Conservation (phyloP, 2,329 filamentous ascomycete genomes). For the Massarina eburnea region DNA sequence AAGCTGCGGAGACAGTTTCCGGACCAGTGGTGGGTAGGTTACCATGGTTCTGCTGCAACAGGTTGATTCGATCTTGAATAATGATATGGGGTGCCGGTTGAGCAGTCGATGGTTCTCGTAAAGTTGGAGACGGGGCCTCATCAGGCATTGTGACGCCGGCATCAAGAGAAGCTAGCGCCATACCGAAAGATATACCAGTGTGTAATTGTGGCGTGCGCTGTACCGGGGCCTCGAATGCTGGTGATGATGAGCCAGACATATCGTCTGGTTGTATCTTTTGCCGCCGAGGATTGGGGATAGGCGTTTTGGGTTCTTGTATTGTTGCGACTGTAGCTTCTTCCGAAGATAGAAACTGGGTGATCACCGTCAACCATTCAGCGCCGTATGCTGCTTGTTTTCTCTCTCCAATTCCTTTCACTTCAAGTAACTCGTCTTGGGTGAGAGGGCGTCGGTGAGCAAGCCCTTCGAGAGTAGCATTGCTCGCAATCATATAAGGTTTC, state of each 20-base stretch:
- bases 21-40: not conserved
- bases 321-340: conserved; percentile 1
- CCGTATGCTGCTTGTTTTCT: conserved; percentile 25
- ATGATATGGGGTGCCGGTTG: not conserved
- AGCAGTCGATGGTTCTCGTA: not conserved
- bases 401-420: conserved; percentile 29
- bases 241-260: conserved; percentile 24
- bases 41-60: not conserved
- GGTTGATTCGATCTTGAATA: not conserved
- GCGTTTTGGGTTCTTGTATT: not conserved
- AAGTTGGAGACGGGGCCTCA: not conserved
- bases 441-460: conserved; percentile 28
- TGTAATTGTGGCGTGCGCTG: conserved; percentile 13
- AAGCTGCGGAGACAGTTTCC: not conserved
- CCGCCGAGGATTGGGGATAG: not conserved
- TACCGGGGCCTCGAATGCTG: conserved; percentile 23
- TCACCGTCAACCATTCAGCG: conserved; percentile 27
- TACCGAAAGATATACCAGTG: conserved; percentile 21
- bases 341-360: conserved; percentile 16
- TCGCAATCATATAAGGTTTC: conserved; percentile 17
- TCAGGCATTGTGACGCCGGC: not conserved
- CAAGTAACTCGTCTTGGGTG: conserved; percentile 17
- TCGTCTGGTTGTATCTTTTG: not conserved
- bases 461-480: conserved; percentile 21
- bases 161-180: conserved; percentile 25